Evolutionary conservation across 177 flowering plant species (phyloP), one percentile per base, ranked within the genome.

Genomic region (Telopea speciosissima): DNA sequence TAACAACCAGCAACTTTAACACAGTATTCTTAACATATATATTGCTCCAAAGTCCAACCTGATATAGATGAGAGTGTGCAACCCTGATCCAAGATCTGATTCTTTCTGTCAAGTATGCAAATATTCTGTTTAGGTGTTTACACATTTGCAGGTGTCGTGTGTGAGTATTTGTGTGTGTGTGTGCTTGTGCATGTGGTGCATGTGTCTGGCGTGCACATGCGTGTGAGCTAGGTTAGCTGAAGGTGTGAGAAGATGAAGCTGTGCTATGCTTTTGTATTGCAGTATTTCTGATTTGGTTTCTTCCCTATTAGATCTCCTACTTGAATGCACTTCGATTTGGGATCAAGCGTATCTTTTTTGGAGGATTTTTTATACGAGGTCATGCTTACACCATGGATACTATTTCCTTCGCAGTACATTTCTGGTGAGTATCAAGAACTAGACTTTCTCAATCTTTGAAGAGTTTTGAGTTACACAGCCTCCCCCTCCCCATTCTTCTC

Each of bases 331-430:
- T 91, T 75, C 87, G 94, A 21, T 91, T 90, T 85, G 99, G 99
- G 73, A 82, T 95, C 24, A 95, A 95, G 76, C 77, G 94, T 49
- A 93, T 95, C 36, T 93, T 93, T 74, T 95, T 95, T 85, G 99
- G 99, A 80, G 99, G 99, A 63, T 93, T 93, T 80, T 95, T 95
- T 76, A 95, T 91, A 8, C 83, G 97, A 69, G 98, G 98, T 40
- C 99, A 95, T 84, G 98, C 98, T 49, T 93, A 90, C 76, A 95
- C 98, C 16, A 95, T 95, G 99, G 97, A 93, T 71, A 91, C 97
- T 7, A 91, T 95, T 67, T 93, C 99, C 60, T 91, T 93, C 76
- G 98, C 98, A 66, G 92, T 95, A 67, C 84, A 93, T 0, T 95
- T 91, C 82, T 95, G 99, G 99, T 91, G 82, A 81, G 25, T 68